These are phyloP conservation scores for Apiotrichum gamsii DNA, from an alignment of 1,284 basidiomycete genomes.

Conservation along the genomic window DNA sequence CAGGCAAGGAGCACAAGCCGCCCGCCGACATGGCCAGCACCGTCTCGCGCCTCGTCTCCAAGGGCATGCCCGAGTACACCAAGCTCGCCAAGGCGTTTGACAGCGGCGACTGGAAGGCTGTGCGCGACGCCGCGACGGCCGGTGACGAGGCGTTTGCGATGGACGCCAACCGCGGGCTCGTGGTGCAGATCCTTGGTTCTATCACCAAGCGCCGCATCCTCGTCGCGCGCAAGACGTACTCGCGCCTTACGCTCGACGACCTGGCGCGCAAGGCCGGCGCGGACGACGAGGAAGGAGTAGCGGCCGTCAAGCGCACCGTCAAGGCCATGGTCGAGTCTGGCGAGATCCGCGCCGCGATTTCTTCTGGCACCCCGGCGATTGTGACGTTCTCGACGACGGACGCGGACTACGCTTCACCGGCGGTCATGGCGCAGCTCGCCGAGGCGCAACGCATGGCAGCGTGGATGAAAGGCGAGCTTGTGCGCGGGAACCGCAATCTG, in stretches of 20 bases:
- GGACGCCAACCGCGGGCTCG: slow-evolving; percentile 37
- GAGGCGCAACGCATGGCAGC: slow-evolving; percentile 14
- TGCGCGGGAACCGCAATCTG: slow-evolving; percentile 17
- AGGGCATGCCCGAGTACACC: slow-evolving; percentile 23
- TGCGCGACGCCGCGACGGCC: slow-evolving; percentile 8
- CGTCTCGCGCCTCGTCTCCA: slow-evolving; percentile 29
- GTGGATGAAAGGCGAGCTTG: slow-evolving; percentile 25
- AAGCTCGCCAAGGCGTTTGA: slow-evolving; percentile 37
- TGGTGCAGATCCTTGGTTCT: slow-evolving; percentile 27
- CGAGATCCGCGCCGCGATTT: slow-evolving; percentile 22
- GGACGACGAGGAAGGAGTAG: slow-evolving; percentile 1
- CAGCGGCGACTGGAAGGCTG: slow-evolving; percentile 24
- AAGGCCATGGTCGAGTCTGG: slow-evolving; percentile 26
- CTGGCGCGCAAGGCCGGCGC: slow-evolving; percentile 23
- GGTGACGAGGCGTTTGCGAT: slow-evolving; percentile 16
- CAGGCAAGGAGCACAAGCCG: slow-evolving; percentile 26
- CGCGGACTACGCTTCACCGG: slow-evolving; percentile 15
- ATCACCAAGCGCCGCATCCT: slow-evolving; percentile 31
- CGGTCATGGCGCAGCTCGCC: slow-evolving; percentile 15
- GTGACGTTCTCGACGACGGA: slow-evolving; percentile 32
- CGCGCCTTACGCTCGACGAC: slow-evolving; percentile 26
- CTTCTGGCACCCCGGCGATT: slow-evolving; percentile 10
- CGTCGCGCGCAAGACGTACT: slow-evolving; percentile 29
- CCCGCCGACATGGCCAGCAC: slow-evolving; percentile 28
- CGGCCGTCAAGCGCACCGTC: slow-evolving; percentile 12